phyloP scores from a whole-genome alignment of 768 basidiomycete species.

The Podaxis mareebaensis region DNA sequence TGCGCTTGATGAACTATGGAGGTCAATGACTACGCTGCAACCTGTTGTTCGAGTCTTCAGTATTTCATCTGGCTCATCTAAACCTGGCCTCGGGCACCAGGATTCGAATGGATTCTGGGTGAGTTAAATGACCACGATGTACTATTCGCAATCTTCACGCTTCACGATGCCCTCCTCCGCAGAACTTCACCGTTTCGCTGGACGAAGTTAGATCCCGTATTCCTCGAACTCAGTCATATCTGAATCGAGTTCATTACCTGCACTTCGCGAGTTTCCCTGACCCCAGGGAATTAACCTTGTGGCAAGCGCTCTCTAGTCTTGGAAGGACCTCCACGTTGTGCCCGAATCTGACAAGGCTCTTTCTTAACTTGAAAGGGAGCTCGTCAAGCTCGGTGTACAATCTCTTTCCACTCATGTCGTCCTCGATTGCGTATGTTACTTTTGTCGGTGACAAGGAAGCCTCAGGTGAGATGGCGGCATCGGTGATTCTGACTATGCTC shows the following conservation, averaged over 20 bases:
- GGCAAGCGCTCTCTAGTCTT: not conserved
- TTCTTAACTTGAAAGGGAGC: not conserved
- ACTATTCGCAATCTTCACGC: no score
- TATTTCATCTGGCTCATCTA: not conserved
- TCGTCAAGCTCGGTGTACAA: not conserved
- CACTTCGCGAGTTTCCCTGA: not conserved
- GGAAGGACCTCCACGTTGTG: not conserved
- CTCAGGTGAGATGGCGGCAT: not conserved
- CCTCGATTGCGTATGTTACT: not conserved
- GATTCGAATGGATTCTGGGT: not conserved
- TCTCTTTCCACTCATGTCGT: slow-evolving; percentile 1
- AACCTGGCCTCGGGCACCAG: not conserved
- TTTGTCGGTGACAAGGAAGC: not conserved
- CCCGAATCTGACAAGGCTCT: slow-evolving; percentile 1
- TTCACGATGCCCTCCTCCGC: no score
- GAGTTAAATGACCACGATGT: not conserved
- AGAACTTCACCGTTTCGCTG: not conserved
- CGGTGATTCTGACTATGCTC: not conserved
- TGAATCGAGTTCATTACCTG: not conserved
- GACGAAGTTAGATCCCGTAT: not conserved
- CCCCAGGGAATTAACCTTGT: not conserved
- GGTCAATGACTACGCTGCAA: not conserved
- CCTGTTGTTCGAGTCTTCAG: not conserved
- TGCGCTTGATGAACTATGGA: slow-evolving; percentile 4
- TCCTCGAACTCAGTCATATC: not conserved